Evolutionary conservation across 352 stramenopile genomes (phyloP), one percentile per base, ranked within the genome.

Genomic region (Phytophthora syringae): DNA sequence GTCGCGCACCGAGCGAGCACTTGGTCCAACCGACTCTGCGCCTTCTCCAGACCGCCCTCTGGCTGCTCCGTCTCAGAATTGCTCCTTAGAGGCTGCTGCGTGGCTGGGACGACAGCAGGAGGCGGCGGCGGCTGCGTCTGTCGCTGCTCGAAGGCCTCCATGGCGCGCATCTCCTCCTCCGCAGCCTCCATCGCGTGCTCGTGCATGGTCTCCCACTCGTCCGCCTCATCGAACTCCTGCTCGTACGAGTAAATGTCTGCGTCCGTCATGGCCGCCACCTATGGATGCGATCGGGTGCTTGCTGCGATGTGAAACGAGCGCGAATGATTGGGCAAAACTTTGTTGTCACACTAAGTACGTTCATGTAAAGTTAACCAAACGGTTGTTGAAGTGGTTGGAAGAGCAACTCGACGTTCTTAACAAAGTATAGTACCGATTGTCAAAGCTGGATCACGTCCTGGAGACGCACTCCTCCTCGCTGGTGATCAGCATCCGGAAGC

Each of bases 121-220:
- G 45, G 18, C 30, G 47, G 28, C 34, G 12, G 44, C 22, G 52
- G 40, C 52, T 24, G 25, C 21, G 21, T 22, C 39, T 64, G 50
- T 27, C 39, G 52, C 52, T 64, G 66, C 66, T 86, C 72, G 16
- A 77, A 83, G 25, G 64, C 67, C 59, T 88, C 79, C 80, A 90
- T 84, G 10, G 70, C 79, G 10, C 52, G 67, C 55, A 91, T 74
- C 69, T 80, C 80, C 47, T 92, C 86, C 49, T 92, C 77, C 0
- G 73, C 79, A 7, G 83, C 84, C 67, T 95, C 89, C 72, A 95
- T 88, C 62, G 92, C 86, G 49, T 90, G 75, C 18, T 72, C 79
- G 37, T 94, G 84, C 77, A 92, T 90, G n/a, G 68, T 60, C 51
- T 95, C 88, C 88, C 88, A 96, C 66, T 97, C 87, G 45, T 95